phyloP scores from a whole-genome alignment of 208 protist genomes.

The Borovskyia barvae region DNA sequence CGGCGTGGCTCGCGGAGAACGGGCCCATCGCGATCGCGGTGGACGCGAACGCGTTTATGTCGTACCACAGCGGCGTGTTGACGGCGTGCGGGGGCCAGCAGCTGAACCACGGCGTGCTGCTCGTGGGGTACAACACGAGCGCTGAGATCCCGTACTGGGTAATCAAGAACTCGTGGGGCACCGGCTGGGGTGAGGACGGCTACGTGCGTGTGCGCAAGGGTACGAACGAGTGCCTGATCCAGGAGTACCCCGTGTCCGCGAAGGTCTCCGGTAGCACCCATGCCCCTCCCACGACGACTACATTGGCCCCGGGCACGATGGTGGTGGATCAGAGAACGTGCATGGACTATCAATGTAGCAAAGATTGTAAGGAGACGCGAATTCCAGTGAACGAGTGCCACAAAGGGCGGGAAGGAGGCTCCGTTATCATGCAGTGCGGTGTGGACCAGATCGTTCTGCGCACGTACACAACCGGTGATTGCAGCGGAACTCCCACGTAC shows the following conservation, averaged over 20 bases:
- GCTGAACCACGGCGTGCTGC: conserved; percentile 77
- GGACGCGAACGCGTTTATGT: conserved; percentile 65
- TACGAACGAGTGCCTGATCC: conserved; percentile 48
- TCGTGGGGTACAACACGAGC: conserved; percentile 70
- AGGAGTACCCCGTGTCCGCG: conserved; percentile 25
- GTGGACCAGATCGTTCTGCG: conserved; percentile 23
- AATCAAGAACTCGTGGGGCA: conserved; percentile 88
- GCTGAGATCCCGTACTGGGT: conserved; percentile 74
- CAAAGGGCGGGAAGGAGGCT: not conserved
- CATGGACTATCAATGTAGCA: conserved; percentile 15
- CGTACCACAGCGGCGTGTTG: conserved; percentile 56
- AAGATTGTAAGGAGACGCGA: conserved; percentile 5
- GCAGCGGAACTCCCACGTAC: conserved; percentile 26
- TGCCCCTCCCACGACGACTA: conserved; percentile 30
- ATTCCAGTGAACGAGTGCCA: conserved; percentile 13
- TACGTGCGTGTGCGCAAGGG: conserved; percentile 66
- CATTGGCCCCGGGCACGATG: not conserved
- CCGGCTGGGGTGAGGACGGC: conserved; percentile 68
- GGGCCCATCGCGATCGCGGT: conserved; percentile 87
- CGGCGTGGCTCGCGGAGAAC: conserved; percentile 49
- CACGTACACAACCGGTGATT: conserved; percentile 20
- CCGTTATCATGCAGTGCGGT: conserved; percentile 29
- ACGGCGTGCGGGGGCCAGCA: conserved; percentile 40
- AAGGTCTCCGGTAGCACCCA: conserved; percentile 1
- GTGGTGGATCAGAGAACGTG: conserved; percentile 22